Base-by-base conservation (phyloP, 2,329 filamentous ascomycete genomes). In the Zymoseptoria crescenta region DNA sequence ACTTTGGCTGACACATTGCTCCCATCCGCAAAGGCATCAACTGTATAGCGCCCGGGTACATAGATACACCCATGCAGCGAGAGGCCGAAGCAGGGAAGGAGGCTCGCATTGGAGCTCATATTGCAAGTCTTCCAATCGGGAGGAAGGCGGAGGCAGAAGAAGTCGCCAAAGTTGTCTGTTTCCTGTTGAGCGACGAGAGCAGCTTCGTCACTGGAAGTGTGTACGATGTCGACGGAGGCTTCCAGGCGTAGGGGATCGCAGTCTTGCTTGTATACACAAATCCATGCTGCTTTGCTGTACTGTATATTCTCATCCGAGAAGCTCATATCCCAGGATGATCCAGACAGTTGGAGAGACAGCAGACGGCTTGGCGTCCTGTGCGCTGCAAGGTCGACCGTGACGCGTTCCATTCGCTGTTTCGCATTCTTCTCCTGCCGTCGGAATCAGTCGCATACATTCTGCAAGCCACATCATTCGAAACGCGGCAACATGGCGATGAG, bases 201-300 rank as follows among this genome's bases (percentile, higher is more conserved):
- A 76, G 74, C 1, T 80, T 75, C 65, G 76, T 79, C 1, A 81
- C 79, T 1, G 78, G 79, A 0, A 70, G 73, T 8, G 72, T 76
- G 4, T 72, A 77, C 52, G 74, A 69, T 55, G 75, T 80, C 21
- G 79, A 81, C 67, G 79, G 79, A 3, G 78, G 67, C 9, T 62
- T n/a, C 20, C 35, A 45, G 35, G 1, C n/a, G 35, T 45, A 45
- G 35, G 13, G 4, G 9, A 4, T 0, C 7, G 35, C 35, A 16
- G 35, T 16, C 35, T 45, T 16, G 13, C 16, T 45, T 13, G 35
- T 30, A 45, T 45, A 6, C 35, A 45, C 35, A 16, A n/a, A 13
- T n/a, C 35, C 35, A 7, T 16, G 13, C 35, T 27, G 9, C n/a
- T 7, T 16, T 45, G 35, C 35, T 45, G 4, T 45, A 24, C 24